Evolutionary conservation across 495 filamentous ascomycete species (phyloP).

Genomic region (Xylaria palmicola): DNA sequence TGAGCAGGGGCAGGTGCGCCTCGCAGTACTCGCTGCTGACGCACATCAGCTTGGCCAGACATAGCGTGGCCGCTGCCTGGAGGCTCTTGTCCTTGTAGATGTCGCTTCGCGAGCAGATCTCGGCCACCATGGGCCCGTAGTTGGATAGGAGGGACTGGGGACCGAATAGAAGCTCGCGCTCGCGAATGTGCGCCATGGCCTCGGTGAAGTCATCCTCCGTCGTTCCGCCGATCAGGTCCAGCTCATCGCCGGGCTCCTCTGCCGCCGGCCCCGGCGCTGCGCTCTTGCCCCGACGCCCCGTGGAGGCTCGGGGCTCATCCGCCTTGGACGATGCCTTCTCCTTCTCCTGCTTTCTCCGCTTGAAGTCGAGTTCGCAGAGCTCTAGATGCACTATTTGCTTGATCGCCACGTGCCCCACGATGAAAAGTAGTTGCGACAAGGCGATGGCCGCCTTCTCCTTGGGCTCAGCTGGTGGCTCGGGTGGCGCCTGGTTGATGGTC

Average conservation of each 20-base stretch:
- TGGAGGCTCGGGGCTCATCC: constrained; percentile 34
- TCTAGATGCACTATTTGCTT: constrained; percentile 99
- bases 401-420: constrained; percentile 94
- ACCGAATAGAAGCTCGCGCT: constrained; percentile 90
- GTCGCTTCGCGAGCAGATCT: constrained; percentile 93
- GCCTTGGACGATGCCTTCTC: constrained; percentile 65
- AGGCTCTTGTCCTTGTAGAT: constrained; percentile 81
- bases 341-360: constrained; percentile 89
- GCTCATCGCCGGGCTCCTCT: constrained; percentile 72
- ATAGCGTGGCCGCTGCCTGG: constrained; percentile 92
- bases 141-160: constrained; percentile 78
- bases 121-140: constrained; percentile 86
- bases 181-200: constrained; percentile 89
- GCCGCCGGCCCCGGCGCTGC: constrained; percentile 16
- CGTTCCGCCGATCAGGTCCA: constrained; percentile 95
- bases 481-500: constrained; percentile 32
- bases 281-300: constrained; percentile 52
- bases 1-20: constrained; percentile 84
- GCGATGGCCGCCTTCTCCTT: constrained; percentile 65
- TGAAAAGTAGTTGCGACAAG: constrained; percentile 88
- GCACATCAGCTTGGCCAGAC: constrained; percentile 97
- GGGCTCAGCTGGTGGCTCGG: constrained; percentile 40
- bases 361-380: constrained; percentile 94
- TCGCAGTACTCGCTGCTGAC: constrained; percentile 95
- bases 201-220: constrained; percentile 99